phyloP scores from a whole-genome alignment of 257 asterid genomes.

The Solanum paucissectum region DNA sequence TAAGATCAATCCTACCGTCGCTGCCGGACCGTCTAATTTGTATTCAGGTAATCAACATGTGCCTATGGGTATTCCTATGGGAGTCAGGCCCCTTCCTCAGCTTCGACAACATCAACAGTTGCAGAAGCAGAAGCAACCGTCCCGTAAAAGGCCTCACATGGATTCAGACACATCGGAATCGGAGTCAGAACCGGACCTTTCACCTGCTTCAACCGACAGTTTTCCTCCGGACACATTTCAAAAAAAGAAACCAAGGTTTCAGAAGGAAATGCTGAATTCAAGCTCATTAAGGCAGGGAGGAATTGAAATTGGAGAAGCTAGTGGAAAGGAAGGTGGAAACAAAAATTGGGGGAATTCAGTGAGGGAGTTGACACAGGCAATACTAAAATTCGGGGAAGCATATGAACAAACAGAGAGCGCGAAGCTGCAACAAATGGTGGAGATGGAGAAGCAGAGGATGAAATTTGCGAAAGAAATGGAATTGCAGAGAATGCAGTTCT shows the following conservation, averaged over 20 bases:
- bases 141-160: constrained; percentile 23
- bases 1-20: constrained; percentile 9
- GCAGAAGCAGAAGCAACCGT: constrained; percentile 10
- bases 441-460: constrained; percentile 95
- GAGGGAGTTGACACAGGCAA: constrained; percentile 52
- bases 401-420: constrained; percentile 73
- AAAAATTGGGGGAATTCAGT: constrained; percentile 42
- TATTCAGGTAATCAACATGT: constrained; percentile 4
- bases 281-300: neutral
- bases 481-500: constrained; percentile 84
- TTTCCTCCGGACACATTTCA: constrained; percentile 38
- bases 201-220: constrained; percentile 49
- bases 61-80: constrained; percentile 38
- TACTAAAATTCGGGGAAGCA: constrained; percentile 68
- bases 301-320: constrained; percentile 11
- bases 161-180: constrained; percentile 37
- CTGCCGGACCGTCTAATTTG: neutral
- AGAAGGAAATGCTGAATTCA: constrained; percentile 3
- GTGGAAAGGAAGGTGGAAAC: constrained; percentile 6
- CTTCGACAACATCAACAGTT: constrained; percentile 7
- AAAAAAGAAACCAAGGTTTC: constrained; percentile 34
- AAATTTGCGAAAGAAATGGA: constrained; percentile 77
- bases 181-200: constrained; percentile 45
- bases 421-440: constrained; percentile 73
- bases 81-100: constrained; percentile 24